These are phyloP conservation scores for Pachyrhizus erosus DNA, from an alignment of 306 rosid genomes.

Conservation along the genomic window DNA sequence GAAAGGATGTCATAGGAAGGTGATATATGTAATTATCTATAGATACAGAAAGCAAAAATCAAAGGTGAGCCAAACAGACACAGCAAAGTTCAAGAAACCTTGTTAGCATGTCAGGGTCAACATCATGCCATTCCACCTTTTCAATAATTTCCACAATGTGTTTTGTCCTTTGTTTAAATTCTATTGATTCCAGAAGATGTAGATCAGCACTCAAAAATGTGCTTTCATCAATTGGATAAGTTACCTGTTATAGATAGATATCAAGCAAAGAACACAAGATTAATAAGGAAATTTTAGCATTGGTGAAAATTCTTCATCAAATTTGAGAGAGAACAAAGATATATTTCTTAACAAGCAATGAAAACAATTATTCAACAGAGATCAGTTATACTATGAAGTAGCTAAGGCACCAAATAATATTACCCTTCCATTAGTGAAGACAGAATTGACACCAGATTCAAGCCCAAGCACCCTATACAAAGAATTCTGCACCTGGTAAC, in stretches of 20 bases:
- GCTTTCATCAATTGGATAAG: constrained; percentile 57
- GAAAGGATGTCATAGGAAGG: not conserved
- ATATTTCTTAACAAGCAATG: not conserved
- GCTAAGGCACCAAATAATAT: constrained; percentile 41
- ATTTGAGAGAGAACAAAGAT: not conserved
- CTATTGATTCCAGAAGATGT: constrained; percentile 87
- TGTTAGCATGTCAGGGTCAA: constrained; percentile 83
- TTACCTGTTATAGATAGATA: constrained; percentile 58
- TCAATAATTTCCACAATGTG: constrained; percentile 83
- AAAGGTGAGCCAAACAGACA: constrained; percentile 21
- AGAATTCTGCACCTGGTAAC: constrained; percentile 67
- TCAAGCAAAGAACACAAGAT: not conserved
- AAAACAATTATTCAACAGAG: not conserved
- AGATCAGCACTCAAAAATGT: constrained; percentile 88
- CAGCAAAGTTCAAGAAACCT: constrained; percentile 61
- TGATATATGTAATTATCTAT: constrained; percentile 12
- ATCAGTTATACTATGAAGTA: constrained; percentile 7
- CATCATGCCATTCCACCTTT: constrained; percentile 75
- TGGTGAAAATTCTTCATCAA: not conserved
- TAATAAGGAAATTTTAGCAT: not conserved
- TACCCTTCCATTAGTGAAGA: constrained; percentile 98
- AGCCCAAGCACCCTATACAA: constrained; percentile 66
- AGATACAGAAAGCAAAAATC: not conserved
- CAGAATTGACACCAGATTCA: constrained; percentile 72
- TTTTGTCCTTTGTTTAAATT: constrained; percentile 83